Percentiles rank a stretch among this genome's conserved stretches.
These are phyloP conservation scores for Erythrophleum ivorense DNA, from an alignment of 331 rosid genomes.

Conservation along the genomic window DNA sequence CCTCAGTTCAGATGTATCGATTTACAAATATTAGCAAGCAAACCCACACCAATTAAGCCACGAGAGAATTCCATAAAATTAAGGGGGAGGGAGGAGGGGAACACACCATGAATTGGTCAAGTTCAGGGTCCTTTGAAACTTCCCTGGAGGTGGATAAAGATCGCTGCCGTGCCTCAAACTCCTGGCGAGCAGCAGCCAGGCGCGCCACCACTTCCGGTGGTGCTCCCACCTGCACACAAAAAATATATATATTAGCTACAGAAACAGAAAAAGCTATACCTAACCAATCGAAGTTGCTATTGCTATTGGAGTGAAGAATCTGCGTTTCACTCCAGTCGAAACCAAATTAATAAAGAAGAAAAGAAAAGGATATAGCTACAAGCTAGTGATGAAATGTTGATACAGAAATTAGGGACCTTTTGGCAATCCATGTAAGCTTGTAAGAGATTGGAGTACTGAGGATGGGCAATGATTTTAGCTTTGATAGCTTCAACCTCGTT, in stretches of 20 bases:
- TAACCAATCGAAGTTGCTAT: not conserved
- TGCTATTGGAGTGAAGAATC: too few relatives aligned
- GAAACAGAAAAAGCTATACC: not conserved
- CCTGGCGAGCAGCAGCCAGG: conserved; percentile 73
- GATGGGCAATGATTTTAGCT: conserved; percentile 93
- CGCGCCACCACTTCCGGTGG: conserved; percentile 92
- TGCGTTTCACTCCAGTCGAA: not conserved
- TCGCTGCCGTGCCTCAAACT: conserved; percentile 82
- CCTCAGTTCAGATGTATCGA: not conserved
- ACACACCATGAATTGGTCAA: conserved; percentile 92
- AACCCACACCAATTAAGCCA: not conserved
- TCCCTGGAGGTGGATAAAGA: conserved; percentile 73
- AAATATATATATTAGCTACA: not conserved
- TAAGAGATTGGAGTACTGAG: conserved; percentile 88
- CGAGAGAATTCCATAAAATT: not conserved
- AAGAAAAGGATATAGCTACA: not conserved
- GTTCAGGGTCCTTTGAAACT: conserved; percentile 85
- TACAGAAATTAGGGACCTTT: conserved; percentile 54
- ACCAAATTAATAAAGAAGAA: not conserved
- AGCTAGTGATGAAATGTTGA: not conserved
- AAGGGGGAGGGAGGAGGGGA: not conserved
- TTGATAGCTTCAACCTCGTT: conserved; percentile 81
- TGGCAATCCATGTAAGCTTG: conserved; percentile 99
- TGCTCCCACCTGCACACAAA: conserved; percentile 77
- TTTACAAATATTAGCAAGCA: not conserved